Evolutionary conservation across 805 yeast genomes (phyloP).

Genomic region (Candida broadrunensis): DNA sequence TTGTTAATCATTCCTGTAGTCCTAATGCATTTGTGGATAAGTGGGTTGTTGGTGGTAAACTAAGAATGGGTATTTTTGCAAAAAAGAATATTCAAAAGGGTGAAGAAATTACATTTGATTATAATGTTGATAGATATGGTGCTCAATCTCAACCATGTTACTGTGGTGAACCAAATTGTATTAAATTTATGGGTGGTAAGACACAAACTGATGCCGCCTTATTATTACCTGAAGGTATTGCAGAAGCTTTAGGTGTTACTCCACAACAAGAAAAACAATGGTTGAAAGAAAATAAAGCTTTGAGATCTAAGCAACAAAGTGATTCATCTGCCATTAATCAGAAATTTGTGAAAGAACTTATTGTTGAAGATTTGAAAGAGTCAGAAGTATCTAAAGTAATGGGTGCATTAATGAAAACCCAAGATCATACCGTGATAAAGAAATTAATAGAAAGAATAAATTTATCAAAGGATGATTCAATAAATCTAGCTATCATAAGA

Average conservation of each 20-base stretch:
- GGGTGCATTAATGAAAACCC: constrained; percentile 75
- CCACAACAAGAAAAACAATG: constrained; percentile 67
- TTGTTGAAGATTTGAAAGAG: constrained; percentile 48
- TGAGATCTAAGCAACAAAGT: constrained; percentile 45
- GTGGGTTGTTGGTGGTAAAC: constrained; percentile 91
- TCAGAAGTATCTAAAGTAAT: constrained; percentile 73
- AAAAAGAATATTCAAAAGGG: constrained; percentile 67
- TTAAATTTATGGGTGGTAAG: constrained; percentile 93
- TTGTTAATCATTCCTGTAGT: constrained; percentile 91
- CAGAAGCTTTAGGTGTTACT: constrained; percentile 82
- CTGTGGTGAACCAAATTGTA: constrained; percentile 90
- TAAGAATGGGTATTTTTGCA: constrained; percentile 94
- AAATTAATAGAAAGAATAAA: constrained; percentile 69
- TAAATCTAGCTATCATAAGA: constrained; percentile 61
- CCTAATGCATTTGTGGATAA: constrained; percentile 95
- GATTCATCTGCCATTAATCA: constrained; percentile 60
- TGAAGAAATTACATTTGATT: constrained; percentile 90
- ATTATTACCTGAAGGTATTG: constrained; percentile 73
- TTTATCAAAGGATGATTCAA: constrained; percentile 46
- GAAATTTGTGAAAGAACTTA: constrained; percentile 60
- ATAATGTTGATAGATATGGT: constrained; percentile 95
- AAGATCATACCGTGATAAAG: constrained; percentile 60
- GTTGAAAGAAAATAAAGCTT: constrained; percentile 57
- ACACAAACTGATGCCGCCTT: constrained; percentile 93
- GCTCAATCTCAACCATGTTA: constrained; percentile 92